These are phyloP conservation scores for Scenedesmus sp. DNA, from an alignment of 163 green algal genomes.

Conservation along the genomic window DNA sequence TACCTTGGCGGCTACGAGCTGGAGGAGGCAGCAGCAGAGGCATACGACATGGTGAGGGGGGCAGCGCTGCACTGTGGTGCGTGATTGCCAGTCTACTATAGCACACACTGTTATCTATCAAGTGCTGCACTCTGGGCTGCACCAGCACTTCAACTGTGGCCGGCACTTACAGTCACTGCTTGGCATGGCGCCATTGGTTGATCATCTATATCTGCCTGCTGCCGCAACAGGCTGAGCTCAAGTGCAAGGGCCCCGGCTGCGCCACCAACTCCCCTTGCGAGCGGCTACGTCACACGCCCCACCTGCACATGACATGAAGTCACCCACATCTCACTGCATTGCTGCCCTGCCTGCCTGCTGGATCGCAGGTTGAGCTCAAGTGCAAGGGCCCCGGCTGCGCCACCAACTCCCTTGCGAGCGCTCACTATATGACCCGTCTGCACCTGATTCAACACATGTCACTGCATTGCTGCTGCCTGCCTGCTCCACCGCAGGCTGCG, in stretches of 20 bases:
- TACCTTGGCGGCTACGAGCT: slow-evolving; percentile 89
- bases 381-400: slow-evolving; percentile 77
- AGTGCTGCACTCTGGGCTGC: too few relatives aligned
- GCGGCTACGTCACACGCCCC: slow-evolving; percentile 14
- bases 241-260: slow-evolving; percentile 83
- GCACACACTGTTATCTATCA: too few relatives aligned
- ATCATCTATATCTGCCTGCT: too few relatives aligned
- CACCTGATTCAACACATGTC: not conserved
- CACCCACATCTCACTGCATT: too few relatives aligned
- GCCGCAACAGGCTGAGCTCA: slow-evolving; percentile 75
- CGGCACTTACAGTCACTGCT: too few relatives aligned
- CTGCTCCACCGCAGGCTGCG: slow-evolving; percentile 84
- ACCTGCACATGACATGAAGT: not conserved
- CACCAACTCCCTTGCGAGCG: slow-evolving; percentile 41
- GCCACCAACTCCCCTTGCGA: slow-evolving; percentile 33
- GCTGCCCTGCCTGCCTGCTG: too few relatives aligned
- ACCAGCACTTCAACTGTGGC: too few relatives aligned
- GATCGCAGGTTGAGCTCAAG: slow-evolving; percentile 81
- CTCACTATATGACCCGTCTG: not conserved
- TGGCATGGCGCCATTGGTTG: too few relatives aligned
- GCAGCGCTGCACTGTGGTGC: not conserved
- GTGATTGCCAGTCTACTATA: too few relatives aligned
- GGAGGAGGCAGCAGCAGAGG: slow-evolving; percentile 93
- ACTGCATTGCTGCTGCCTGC: too few relatives aligned
- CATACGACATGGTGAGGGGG: slow-evolving; percentile 39